Base-by-base conservation (phyloP, 306 rosid species). In the Vigna radiata region DNA sequence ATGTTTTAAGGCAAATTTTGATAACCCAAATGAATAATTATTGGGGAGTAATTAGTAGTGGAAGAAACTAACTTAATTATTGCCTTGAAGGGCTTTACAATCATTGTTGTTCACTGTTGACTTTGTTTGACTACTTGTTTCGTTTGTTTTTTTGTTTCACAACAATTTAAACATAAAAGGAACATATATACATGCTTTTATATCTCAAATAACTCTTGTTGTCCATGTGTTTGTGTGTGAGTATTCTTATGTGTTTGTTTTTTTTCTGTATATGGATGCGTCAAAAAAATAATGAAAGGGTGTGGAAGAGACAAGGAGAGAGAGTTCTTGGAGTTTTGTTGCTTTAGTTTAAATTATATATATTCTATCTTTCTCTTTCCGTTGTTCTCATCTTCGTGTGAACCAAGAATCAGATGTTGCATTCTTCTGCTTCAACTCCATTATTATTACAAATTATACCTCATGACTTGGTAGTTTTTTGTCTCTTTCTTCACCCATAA, bases 61-160 rank as follows among this genome's bases (percentile, higher is more conserved):
- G 75, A 63, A 74, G 76, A 77, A 75, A 70, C 86, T 89, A 93
- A 91, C 86, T 89, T 93, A 91, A 91, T 91, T 89, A 91, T 91
- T 91, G 96, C 53, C 69, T 76, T 43, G 76, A 41, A 49, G 60
- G 63, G 72, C 37, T 67, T 87, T 83, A 70, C 93, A 83, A 89
- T 91, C 62, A 86, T 91, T 86, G 91, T 41, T 64, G 47, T 58
- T 63, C 83, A 85, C 88, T 86, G 83, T 91, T 83, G 82, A 78
- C 83, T 85, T 85, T 54, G 27, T 75, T 81, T 91, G 90, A 85
- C 88, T 66, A 21, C 72, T 71, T 61, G 67, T 50, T 47, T 48
- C 19, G 6, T 62, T 82, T 67, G 16, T 64, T 63, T 72, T 36
- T 78, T 75, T 61, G 49, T 76, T 59, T 64, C 70, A 65, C 53